These are phyloP conservation scores for Coemansia sp. DNA, from an alignment of 192 early-diverging fungal species.

Conservation along the genomic window DNA sequence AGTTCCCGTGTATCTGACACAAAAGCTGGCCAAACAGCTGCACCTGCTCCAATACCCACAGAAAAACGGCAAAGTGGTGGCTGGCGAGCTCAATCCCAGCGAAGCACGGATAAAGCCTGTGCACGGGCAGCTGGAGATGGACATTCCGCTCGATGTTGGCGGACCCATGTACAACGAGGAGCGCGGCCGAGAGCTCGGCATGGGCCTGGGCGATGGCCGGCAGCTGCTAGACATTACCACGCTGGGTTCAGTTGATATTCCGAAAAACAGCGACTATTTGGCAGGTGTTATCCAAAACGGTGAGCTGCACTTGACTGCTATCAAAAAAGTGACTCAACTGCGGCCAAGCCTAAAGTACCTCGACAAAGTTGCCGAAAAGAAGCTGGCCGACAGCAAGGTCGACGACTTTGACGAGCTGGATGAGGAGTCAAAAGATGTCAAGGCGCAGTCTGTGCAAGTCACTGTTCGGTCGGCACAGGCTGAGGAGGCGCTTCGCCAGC, in stretches of 20 bases:
- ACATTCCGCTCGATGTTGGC: slow-evolving; percentile 74
- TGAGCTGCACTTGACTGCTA: slow-evolving; percentile 84
- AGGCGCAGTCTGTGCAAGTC: slow-evolving; percentile 49
- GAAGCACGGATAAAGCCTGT: slow-evolving; percentile 80
- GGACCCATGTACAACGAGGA: slow-evolving; percentile 72
- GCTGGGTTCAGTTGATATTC: slow-evolving; percentile 71
- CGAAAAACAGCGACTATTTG: slow-evolving; percentile 75
- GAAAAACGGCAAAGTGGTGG: slow-evolving; percentile 37
- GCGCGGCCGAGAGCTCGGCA: slow-evolving; percentile 72
- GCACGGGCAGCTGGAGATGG: slow-evolving; percentile 79
- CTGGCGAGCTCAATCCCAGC: slow-evolving; percentile 51
- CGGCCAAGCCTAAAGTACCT: slow-evolving; percentile 87
- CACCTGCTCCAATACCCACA: slow-evolving; percentile 86
- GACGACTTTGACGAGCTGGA: slow-evolving; percentile 70
- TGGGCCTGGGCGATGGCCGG: slow-evolving; percentile 70
- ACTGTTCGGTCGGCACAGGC: slow-evolving; percentile 61
- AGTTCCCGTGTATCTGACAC: slow-evolving; percentile 77
- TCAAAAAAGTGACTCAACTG: slow-evolving; percentile 73
- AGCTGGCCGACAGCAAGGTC: slow-evolving; percentile 59
- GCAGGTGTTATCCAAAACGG: slow-evolving; percentile 76
- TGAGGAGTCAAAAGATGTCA: slow-evolving; percentile 51
- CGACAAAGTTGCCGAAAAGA: slow-evolving; percentile 85
- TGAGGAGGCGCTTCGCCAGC: slow-evolving; percentile 59
- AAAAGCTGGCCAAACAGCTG: slow-evolving; percentile 64
- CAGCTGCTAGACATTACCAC: slow-evolving; percentile 79